These are phyloP conservation scores for Aspergillus sp. DNA, from an alignment of 2,329 filamentous ascomycete species.

Conservation along the genomic window DNA sequence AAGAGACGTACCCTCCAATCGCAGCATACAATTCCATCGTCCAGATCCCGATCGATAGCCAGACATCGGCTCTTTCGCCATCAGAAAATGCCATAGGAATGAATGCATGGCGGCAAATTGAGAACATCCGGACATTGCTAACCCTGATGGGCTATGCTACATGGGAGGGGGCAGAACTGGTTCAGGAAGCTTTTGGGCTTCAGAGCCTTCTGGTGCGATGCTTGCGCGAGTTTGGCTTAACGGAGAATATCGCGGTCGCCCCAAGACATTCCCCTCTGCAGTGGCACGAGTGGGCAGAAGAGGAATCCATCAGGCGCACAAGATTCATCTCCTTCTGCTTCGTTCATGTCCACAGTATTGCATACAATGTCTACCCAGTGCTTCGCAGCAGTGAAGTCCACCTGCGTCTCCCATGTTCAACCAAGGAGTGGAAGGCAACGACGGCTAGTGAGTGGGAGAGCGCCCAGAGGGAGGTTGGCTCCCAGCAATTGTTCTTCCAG, in stretches of 20 bases:
- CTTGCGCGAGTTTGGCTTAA: constrained; percentile 28
- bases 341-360: constrained; percentile 37
- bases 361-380: constrained; percentile 38
- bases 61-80: constrained; percentile 10
- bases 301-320: constrained; percentile 34
- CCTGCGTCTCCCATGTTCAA: constrained; percentile 37
- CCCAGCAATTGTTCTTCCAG: constrained; percentile 33
- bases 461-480: constrained; percentile 23
- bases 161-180: constrained; percentile 30
- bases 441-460: constrained; percentile 32
- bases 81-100: constrained; percentile 11
- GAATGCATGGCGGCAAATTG: constrained; percentile 23
- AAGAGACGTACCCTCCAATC: constrained; percentile 17
- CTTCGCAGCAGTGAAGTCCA: constrained; percentile 37
- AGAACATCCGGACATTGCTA: constrained; percentile 30
- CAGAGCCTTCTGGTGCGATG: constrained; percentile 29
- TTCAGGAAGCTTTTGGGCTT: constrained; percentile 31
- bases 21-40: constrained; percentile 16
- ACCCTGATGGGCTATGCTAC: constrained; percentile 32
- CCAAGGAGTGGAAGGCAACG: constrained; percentile 33
- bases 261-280: constrained; percentile 22
- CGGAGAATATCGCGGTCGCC: constrained; percentile 21
- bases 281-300: constrained; percentile 37
- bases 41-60: constrained; percentile 16
- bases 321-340: constrained; percentile 39